Conservation (phyloP, 2,329 filamentous ascomycete species). For the Neocatenulostroma microsporum region DNA sequence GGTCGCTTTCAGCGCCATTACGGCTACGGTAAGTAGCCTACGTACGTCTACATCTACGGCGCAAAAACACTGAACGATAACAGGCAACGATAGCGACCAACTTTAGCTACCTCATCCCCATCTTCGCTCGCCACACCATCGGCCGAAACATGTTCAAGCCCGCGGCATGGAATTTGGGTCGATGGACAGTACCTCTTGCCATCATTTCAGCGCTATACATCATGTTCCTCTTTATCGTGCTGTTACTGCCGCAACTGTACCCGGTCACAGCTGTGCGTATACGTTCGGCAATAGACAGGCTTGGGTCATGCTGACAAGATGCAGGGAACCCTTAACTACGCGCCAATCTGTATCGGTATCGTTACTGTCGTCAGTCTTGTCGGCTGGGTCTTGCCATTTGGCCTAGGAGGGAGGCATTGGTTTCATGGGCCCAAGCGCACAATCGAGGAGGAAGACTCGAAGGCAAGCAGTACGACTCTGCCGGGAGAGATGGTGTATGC, state of each 20-base stretch:
- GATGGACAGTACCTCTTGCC: constrained; percentile 22
- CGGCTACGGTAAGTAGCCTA: constrained; percentile 22
- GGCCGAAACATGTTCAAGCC: constrained; percentile 30
- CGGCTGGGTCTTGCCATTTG: constrained; percentile 31
- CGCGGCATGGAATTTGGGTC: constrained; percentile 30
- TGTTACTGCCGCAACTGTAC: constrained; percentile 34
- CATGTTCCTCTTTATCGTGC: constrained; percentile 30
- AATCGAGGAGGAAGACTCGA: constrained; percentile 19
- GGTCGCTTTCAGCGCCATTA: constrained; percentile 34
- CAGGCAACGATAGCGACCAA: constrained; percentile 32
- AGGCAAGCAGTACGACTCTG: background rate
- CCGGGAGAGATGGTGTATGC: background rate
- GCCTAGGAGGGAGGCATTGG: constrained; percentile 31
- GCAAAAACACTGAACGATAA: background rate
- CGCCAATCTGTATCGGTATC: constrained; percentile 33
- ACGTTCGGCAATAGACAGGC: constrained; percentile 6
- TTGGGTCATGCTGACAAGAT: constrained; percentile 9
- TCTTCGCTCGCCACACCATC: constrained; percentile 33
- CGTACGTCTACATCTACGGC: background rate
- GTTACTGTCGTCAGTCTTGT: constrained; percentile 30
- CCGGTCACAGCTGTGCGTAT: constrained; percentile 31
- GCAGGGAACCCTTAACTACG: constrained; percentile 36
- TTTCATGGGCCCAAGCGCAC: constrained; percentile 34
- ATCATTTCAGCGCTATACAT: constrained; percentile 30
- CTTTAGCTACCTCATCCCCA: constrained; percentile 34